Conservation (phyloP, 169 alveolate genomes). For the Plasmodium knowlesi region DNA sequence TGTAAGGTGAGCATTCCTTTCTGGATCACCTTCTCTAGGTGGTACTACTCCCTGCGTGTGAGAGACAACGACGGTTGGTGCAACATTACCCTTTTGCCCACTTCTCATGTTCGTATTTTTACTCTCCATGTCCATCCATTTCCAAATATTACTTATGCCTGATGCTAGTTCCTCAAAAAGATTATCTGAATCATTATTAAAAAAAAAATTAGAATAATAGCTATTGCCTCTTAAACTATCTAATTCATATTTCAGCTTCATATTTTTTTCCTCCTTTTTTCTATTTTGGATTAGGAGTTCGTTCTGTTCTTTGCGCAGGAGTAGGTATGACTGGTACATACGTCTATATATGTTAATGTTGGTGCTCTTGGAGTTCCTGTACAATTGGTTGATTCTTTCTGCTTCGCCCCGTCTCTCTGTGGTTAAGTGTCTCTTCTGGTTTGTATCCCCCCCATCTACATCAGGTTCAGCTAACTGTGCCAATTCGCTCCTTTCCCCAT, state of each 20-base stretch:
- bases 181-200: slow-evolving; percentile 60
- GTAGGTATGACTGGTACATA: slow-evolving; percentile 61
- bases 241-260: slow-evolving; percentile 69
- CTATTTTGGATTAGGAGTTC: slow-evolving; percentile 24
- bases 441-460: background rate
- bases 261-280: slow-evolving; percentile 28
- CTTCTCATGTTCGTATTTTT: slow-evolving; percentile 3
- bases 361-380: slow-evolving; percentile 40
- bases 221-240: slow-evolving; percentile 25
- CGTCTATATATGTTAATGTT: slow-evolving; percentile 62
- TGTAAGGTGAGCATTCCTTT: too few relatives aligned
- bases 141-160: slow-evolving; percentile 55
- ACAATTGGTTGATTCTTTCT: slow-evolving; percentile 37
- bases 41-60: background rate
- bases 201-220: slow-evolving; percentile 64
- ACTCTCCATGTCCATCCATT: slow-evolving; percentile 68
- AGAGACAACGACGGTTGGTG: background rate
- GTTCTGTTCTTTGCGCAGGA: slow-evolving; percentile 42
- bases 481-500: too few relatives aligned
- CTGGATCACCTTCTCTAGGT: background rate
- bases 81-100: background rate
- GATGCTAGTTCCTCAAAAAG: slow-evolving; percentile 61
- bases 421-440: background rate
- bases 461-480: too few relatives aligned
- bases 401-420: background rate